A percentile compares a stretch with the other conserved stretches of the same genome.
These are phyloP conservation scores for Mallotus nudiflorus DNA, from an alignment of 345 rosid genomes.

Conservation along the genomic window DNA sequence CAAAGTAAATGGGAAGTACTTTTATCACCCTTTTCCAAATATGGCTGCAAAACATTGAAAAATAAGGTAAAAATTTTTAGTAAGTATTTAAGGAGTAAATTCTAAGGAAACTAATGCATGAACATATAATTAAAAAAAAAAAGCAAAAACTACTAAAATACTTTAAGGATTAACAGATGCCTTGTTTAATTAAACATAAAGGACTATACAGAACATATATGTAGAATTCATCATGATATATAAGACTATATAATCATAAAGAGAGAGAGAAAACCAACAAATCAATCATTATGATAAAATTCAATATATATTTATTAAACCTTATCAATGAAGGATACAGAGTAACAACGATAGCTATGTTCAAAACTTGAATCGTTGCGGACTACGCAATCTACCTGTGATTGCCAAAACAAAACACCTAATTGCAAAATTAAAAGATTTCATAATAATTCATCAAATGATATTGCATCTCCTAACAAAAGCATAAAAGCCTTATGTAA, in stretches of 20 bases:
- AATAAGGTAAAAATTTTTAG: conserved; percentile 1
- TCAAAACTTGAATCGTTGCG: conserved; percentile 38
- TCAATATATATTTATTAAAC: conserved; percentile 18
- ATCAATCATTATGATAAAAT: not conserved
- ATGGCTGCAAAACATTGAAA: conserved; percentile 44
- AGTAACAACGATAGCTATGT: conserved; percentile 59
- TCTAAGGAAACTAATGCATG: not conserved
- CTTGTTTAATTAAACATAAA: too few species aligned
- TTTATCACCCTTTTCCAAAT: conserved; percentile 70
- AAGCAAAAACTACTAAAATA: too few species aligned
- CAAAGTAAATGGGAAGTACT: conserved; percentile 28
- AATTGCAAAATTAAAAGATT: too few species aligned
- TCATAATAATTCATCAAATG: too few species aligned
- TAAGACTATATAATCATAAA: not conserved
- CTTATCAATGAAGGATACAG: conserved; percentile 65
- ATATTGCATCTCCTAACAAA: too few species aligned
- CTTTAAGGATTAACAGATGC: too few species aligned
- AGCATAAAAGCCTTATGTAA: too few species aligned
- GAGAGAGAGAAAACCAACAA: not conserved
- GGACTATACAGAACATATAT: too few species aligned
- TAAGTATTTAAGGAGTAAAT: not conserved
- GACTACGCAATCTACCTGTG: conserved; percentile 37
- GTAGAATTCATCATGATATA: too few species aligned
- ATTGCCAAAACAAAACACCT: conserved; percentile 18
- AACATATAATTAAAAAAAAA: not conserved